Evolutionary conservation across 2,329 filamentous ascomycete species (phyloP).

Genomic region (Colletotrichum tropicale): DNA sequence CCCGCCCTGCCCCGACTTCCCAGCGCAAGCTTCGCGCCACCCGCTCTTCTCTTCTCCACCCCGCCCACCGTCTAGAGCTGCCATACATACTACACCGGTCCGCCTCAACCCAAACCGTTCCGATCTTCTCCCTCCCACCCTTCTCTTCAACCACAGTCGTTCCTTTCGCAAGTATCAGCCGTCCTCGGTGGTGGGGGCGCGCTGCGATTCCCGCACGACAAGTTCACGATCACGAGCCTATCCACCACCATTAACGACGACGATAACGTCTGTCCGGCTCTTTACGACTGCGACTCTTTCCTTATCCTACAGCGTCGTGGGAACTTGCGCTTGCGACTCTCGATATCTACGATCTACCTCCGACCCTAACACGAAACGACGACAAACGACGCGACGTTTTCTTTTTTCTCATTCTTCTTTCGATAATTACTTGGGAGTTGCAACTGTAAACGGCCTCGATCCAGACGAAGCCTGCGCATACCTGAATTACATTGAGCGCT

Average conservation of each 20-base stretch:
- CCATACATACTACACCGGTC: constrained; percentile 23
- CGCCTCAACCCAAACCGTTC: constrained; percentile 18
- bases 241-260: constrained; percentile 3
- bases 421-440: neutral
- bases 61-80: constrained; percentile 18
- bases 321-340: neutral
- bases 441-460: neutral
- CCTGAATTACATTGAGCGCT: neutral
- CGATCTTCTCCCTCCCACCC: constrained; percentile 17
- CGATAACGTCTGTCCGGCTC: neutral
- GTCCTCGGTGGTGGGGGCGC: constrained; percentile 22
- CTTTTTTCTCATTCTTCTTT: neutral
- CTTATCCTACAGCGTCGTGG: constrained; percentile 3
- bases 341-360: constrained; percentile 1
- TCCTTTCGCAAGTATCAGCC: constrained; percentile 21
- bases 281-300: neutral
- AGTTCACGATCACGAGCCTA: constrained; percentile 2
- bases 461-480: constrained; percentile 7
- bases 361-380: constrained; percentile 12
- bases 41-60: constrained; percentile 20
- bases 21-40: constrained; percentile 19
- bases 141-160: constrained; percentile 18
- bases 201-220: constrained; percentile 11
- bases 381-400: constrained; percentile 2
- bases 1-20: constrained; percentile 13